These are phyloP conservation scores for Athelia psychrophila DNA, from an alignment of 1,284 basidiomycete species.

Conservation along the genomic window DNA sequence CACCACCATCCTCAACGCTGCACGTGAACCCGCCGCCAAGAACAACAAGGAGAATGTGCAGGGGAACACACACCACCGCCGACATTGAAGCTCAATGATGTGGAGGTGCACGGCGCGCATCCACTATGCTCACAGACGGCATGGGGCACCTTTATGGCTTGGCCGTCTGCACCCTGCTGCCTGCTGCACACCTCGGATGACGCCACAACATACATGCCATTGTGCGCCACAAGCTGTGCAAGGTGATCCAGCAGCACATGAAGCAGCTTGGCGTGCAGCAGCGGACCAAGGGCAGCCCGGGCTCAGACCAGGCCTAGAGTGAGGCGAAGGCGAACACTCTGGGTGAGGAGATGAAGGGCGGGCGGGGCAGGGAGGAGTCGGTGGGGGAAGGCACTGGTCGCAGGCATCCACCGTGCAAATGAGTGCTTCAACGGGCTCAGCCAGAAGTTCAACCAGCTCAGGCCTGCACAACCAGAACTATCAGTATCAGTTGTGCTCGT, in stretches of 20 bases:
- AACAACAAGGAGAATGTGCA: background rate
- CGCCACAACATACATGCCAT: conserved; percentile 57
- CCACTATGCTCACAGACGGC: conserved; percentile 42
- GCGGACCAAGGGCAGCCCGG: conserved; percentile 60
- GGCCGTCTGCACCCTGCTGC: conserved; percentile 70
- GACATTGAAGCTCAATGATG: conserved; percentile 55
- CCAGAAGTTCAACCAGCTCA: background rate
- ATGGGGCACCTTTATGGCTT: conserved; percentile 77
- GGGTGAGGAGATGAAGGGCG: too few relatives aligned
- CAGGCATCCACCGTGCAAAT: background rate
- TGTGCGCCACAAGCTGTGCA: conserved; percentile 73
- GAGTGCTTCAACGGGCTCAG: background rate
- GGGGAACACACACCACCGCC: conserved; percentile 39
- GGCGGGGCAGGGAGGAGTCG: background rate
- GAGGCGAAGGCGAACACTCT: background rate
- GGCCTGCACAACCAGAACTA: background rate
- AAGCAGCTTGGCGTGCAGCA: conserved; percentile 77
- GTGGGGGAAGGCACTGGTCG: background rate
- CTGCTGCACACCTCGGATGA: conserved; percentile 72
- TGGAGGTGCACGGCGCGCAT: conserved; percentile 45
- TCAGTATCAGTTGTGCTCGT: too few relatives aligned
- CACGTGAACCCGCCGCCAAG: background rate
- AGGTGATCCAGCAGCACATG: conserved; percentile 75
- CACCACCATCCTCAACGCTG: background rate
- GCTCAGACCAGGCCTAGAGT: conserved; percentile 5